These are phyloP conservation scores for Amanita fuliginea DNA, from an alignment of 768 basidiomycete species.

Conservation along the genomic window DNA sequence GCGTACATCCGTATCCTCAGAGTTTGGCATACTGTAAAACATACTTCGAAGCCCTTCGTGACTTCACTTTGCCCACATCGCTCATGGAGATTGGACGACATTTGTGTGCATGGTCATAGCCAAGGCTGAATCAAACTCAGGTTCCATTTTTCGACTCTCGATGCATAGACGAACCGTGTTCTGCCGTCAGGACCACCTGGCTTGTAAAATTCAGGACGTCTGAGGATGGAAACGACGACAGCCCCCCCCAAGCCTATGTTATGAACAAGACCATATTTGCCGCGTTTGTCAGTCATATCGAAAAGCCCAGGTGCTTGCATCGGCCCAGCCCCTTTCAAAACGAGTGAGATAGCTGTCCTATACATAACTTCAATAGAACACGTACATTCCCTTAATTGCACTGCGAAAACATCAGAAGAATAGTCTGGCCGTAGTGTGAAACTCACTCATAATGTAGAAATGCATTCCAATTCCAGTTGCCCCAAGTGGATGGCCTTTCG, in stretches of 20 bases:
- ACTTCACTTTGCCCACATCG: slow-evolving; percentile 72
- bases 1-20: slow-evolving; percentile 13
- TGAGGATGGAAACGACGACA: slow-evolving; percentile 64
- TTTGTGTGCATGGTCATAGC: slow-evolving; percentile 72
- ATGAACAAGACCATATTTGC: slow-evolving; percentile 74
- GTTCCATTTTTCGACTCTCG: not conserved
- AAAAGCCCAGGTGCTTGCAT: slow-evolving; percentile 75
- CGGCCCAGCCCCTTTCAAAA: slow-evolving; percentile 58
- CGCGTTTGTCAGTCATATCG: slow-evolving; percentile 46
- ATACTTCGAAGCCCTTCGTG: slow-evolving; percentile 44
- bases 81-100: slow-evolving; percentile 46
- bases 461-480: slow-evolving; percentile 83
- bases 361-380: slow-evolving; percentile 4
- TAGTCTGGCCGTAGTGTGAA: not conserved
- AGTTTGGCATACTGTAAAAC: slow-evolving; percentile 38
- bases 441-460: slow-evolving; percentile 71
- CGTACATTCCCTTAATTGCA: slow-evolving; percentile 68
- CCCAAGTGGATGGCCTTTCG: slow-evolving; percentile 82
- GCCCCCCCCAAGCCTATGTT: slow-evolving; percentile 80
- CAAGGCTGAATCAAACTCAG: slow-evolving; percentile 33
- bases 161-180: slow-evolving; percentile 26
- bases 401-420: slow-evolving; percentile 18
- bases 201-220: slow-evolving; percentile 68
- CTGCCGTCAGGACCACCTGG: slow-evolving; percentile 58
- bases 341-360: not conserved